Percentiles rank a stretch among this genome's conserved stretches.
Conservation (phyloP, 75 land plant species). For the Sequoia sempervirens region DNA sequence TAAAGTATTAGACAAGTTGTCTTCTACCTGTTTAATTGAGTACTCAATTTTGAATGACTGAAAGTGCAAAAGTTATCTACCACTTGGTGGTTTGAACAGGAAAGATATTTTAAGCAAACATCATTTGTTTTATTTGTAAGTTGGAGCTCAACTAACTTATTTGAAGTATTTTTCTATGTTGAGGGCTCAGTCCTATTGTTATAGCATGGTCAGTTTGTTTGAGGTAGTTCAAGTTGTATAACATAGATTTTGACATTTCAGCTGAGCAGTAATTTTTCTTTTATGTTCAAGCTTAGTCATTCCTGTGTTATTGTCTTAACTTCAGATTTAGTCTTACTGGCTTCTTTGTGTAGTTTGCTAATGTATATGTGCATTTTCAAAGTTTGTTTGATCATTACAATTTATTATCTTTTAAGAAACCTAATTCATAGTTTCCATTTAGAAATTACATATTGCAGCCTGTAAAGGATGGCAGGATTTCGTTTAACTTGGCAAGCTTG, state of each 20-base stretch:
- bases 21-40: background rate
- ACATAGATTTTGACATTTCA: background rate
- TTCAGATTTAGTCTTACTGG: background rate
- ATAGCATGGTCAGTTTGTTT: background rate
- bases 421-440: background rate
- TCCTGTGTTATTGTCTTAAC: background rate
- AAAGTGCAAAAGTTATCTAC: background rate
- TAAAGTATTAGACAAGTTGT: constrained; percentile 38
- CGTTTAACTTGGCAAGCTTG: background rate
- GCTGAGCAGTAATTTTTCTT: background rate
- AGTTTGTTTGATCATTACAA: background rate
- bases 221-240: background rate
- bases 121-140: background rate
- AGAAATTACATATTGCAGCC: background rate
- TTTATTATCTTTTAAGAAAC: background rate
- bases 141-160: background rate
- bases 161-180: background rate
- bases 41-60: background rate
- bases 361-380: background rate
- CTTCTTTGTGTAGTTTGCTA: background rate
- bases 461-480: background rate
- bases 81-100: background rate
- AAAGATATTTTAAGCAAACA: background rate
- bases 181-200: background rate
- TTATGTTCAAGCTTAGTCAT: background rate